Evolutionary conservation across 345 rosid species (phyloP).

Genomic region (Gossypioides kirkii): DNA sequence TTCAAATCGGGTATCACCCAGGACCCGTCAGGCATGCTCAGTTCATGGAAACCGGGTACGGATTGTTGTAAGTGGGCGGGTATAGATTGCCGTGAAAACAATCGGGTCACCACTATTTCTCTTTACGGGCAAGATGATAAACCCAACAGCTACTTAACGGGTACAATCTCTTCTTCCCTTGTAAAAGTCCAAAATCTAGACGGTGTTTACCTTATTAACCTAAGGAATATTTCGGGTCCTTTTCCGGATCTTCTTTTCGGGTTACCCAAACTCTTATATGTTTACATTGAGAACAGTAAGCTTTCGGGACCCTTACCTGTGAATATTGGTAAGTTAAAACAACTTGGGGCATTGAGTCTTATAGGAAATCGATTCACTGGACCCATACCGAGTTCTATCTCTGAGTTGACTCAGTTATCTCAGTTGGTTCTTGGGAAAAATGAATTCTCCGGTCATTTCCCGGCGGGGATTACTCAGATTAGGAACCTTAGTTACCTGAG

Average conservation of each 20-base stretch:
- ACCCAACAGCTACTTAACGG: slow-evolving; percentile 42
- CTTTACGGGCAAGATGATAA: slow-evolving; percentile 32
- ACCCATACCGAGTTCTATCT: slow-evolving; percentile 50
- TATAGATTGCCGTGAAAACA: slow-evolving; percentile 31
- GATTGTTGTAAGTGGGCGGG: slow-evolving; percentile 64
- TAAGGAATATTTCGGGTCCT: slow-evolving; percentile 52
- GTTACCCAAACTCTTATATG: slow-evolving; percentile 40
- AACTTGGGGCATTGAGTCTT: slow-evolving; percentile 37
- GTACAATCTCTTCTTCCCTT: slow-evolving; percentile 57
- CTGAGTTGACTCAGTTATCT: slow-evolving; percentile 35
- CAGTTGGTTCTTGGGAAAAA: slow-evolving; percentile 52
- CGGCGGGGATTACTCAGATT: slow-evolving; percentile 40
- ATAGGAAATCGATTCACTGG: slow-evolving; percentile 60
- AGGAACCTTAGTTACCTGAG: slow-evolving; percentile 28
- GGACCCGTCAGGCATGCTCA: slow-evolving; percentile 62
- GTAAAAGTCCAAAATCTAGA: slow-evolving; percentile 41
- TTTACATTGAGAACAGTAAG: slow-evolving; percentile 58
- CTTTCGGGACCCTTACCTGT: slow-evolving; percentile 60
- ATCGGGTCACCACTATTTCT: slow-evolving; percentile 42
- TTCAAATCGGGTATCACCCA: slow-evolving; percentile 67
- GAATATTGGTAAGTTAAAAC: slow-evolving; percentile 39
- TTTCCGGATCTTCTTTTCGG: slow-evolving; percentile 53
- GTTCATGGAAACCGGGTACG: slow-evolving; percentile 66
- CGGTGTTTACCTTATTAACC: slow-evolving; percentile 41
- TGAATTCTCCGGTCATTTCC: slow-evolving; percentile 50